Base-by-base conservation (phyloP, 805 yeast genomes). In the Wickerhamomyces ciferrii region DNA sequence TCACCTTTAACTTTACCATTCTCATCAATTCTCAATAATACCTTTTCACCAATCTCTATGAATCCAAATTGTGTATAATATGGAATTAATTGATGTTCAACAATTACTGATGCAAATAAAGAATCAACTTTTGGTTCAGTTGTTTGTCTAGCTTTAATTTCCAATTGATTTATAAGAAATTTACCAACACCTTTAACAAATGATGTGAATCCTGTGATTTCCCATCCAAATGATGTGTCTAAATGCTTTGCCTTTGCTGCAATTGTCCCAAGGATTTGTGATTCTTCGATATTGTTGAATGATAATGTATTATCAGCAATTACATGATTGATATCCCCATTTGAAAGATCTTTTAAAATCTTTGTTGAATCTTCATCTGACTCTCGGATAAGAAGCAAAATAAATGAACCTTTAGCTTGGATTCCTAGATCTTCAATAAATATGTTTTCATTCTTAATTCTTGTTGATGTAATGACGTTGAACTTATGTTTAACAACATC, bases 191-290 rank as follows among this genome's bases (percentile, higher is more conserved):
- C 58, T 34, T 43, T 47, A 6, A 19, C 20, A n/a, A 46, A 51
- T 1, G 62, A 58, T 2, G 52, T 47, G 21, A 58, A 54, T 2
- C 49, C 62, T 1, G 59, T 54, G 5, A 55, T 42, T 19, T 58
- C 60, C 42, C 41, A 43, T 5, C 46, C 44, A 3, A 2, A n/a
- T 6, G 21, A 9, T 2, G 17, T 5, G 18, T 18, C 44, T 13
- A 4, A 17, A 6, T 3, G 4, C 10, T 37, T 37, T 13, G 41
- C 36, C 29, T 55, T 55, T 2, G 40, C 44, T 3, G 56, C 59
- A n/a, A 50, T 31, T 1, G 56, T 50, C 10, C 57, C 59, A 5
- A 51, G 44, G 1, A 55, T 45, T 21, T 51, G 46, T 2, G 43
- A 45, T 1, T 7, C 2, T 3, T 18, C 19, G n/a, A 46, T 14